Base-by-base conservation (phyloP, 2,329 filamentous ascomycete species). In the Dothideomycetes sp. region DNA sequence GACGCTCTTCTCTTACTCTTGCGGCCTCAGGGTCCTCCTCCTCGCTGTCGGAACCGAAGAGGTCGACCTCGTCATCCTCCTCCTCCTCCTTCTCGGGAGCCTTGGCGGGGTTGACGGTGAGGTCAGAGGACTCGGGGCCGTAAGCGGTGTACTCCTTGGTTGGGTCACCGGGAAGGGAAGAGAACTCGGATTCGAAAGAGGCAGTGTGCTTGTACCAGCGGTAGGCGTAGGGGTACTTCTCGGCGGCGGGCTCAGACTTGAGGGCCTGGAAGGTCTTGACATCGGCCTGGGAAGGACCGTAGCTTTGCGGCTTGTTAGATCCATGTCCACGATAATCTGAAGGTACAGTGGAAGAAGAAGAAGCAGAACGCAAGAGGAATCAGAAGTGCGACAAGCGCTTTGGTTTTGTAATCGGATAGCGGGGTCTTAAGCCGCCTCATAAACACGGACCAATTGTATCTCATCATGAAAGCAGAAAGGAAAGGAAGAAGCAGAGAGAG, bases 201-300 rank as follows among this genome's bases (percentile, higher is more conserved):
- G 84, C 78, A 62, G 95, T 85, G 79, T 98, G 89, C 79, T 93
- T 94, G 80, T 94, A 95, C 91, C 91, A 98, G 67, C 91, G 83
- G 61, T 85, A 86, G 60, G 83, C 87, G 72, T 94, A 75, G 59
- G 89, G 87, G 79, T 83, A 94, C 74, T 94, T 94, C 65, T 74
- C 72, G 57, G 82, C 76, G 53, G 82, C 79, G 55, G 91, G 91
- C 45, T 77, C 67, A 54, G 73, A 68, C 59, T 73, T 79, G 63
- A 95, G 66, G 58, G 84, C 84, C 79, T 96, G 94, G 84, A 84
- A 96, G 70, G 79, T 79, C 66, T 82, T 84, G 58, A 93, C 89
- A 73, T 98, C 91, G 69, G 91, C 91, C 75, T 98, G 91, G 56
- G 85, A 85, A 57, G 88, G 81, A 48, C 65, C 58, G 60, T 77